These are phyloP conservation scores for Triticum urartu DNA, from an alignment of 176 grass and related monocot genomes.

Conservation along the genomic window DNA sequence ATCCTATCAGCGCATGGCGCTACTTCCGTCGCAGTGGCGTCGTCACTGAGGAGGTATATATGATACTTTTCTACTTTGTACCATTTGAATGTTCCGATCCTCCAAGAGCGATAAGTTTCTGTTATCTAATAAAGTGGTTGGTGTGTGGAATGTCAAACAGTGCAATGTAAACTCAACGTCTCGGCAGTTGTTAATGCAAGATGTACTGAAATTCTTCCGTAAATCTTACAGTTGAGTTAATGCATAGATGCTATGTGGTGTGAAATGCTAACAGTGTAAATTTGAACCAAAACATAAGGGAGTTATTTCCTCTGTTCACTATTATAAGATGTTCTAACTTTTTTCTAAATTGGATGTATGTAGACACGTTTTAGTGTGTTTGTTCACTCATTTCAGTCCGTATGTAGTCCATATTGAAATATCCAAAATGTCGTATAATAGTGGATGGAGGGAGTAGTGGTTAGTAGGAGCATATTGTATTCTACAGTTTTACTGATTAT, in stretches of 20 bases:
- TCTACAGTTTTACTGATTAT: not conserved
- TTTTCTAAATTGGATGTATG: too few species aligned
- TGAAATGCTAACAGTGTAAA: not conserved
- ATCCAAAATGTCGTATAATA: too few species aligned
- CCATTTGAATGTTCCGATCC: not conserved
- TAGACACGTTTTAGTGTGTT: too few species aligned
- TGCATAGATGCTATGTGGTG: not conserved
- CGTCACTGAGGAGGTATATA: constrained; percentile 86
- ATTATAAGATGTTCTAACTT: too few species aligned
- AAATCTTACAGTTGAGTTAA: not conserved
- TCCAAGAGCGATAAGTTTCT: not conserved
- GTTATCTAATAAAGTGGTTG: not conserved
- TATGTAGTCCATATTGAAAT: too few species aligned
- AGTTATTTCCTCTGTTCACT: not conserved
- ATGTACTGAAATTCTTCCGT: not conserved
- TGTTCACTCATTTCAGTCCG: too few species aligned
- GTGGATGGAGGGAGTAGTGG: not conserved
- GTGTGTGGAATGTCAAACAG: not conserved
- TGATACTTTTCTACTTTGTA: constrained; percentile 1
- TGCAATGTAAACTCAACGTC: not conserved
- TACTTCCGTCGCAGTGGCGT: constrained; percentile 83
- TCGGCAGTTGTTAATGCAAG: not conserved
- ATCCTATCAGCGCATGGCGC: constrained; percentile 77
- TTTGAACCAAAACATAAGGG: not conserved
- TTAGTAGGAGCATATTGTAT: not conserved